Evolutionary conservation across 78 protist species (phyloP).

Genomic region (Dictyostelium capitatum): DNA sequence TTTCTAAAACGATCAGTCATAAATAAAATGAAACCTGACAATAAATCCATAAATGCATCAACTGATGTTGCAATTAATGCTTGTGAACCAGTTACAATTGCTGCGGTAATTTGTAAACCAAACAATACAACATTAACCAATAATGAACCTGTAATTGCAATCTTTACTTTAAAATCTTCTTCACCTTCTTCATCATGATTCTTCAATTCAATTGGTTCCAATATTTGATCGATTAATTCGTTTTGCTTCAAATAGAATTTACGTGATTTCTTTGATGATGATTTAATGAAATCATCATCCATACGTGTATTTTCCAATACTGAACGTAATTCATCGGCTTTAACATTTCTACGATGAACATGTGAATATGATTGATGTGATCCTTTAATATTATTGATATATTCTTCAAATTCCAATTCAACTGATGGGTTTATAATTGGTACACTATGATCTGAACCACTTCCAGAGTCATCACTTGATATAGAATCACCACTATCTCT

Average conservation of each 20-base stretch:
- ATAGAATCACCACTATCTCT: background rate
- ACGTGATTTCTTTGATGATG: slow-evolving; percentile 21
- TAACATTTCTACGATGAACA: slow-evolving; percentile 13
- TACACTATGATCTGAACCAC: background rate
- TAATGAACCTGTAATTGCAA: slow-evolving; percentile 74
- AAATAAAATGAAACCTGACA: slow-evolving; percentile 87
- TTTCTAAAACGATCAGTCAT: slow-evolving; percentile 74
- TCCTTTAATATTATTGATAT: background rate
- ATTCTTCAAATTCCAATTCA: background rate
- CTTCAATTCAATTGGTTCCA: slow-evolving; percentile 14
- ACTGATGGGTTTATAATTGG: background rate
- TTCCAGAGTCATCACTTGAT: background rate
- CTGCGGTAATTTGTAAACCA: slow-evolving; percentile 80
- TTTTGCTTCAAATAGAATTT: slow-evolving; percentile 74
- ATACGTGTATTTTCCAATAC: background rate
- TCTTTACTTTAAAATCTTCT: slow-evolving; percentile 50
- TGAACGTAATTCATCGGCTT: slow-evolving; percentile 16
- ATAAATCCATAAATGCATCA: slow-evolving; percentile 90
- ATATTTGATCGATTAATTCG: slow-evolving; percentile 73
- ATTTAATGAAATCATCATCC: slow-evolving; percentile 1
- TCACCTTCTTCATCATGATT: slow-evolving; percentile 35
- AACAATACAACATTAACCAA: slow-evolving; percentile 81
- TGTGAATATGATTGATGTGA: too few relatives aligned
- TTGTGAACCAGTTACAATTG: slow-evolving; percentile 82
- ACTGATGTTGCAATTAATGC: slow-evolving; percentile 82